Evolutionary conservation across 352 stramenopile genomes (phyloP).

Genomic region (Pythium diclinum): DNA sequence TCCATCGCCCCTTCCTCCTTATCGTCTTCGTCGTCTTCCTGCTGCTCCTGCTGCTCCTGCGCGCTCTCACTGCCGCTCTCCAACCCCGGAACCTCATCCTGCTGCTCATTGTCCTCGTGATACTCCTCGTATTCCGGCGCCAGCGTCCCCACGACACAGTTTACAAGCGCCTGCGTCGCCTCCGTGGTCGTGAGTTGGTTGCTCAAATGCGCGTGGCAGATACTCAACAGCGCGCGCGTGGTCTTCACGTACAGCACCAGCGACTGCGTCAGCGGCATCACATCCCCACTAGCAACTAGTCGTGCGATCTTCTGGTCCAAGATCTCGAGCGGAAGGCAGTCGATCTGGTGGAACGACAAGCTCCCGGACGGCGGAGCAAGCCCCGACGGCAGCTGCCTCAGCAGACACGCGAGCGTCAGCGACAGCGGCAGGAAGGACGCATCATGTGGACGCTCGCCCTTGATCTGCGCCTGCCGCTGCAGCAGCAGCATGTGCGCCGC

Average conservation of each 20-base stretch:
- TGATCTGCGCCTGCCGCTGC: conserved; percentile 44
- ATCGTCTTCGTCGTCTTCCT: not conserved
- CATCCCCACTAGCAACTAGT: conserved; percentile 1
- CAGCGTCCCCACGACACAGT: conserved; percentile 19
- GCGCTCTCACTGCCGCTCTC: not conserved
- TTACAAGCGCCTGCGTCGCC: conserved; percentile 32
- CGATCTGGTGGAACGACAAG: conserved; percentile 43
- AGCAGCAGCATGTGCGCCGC: conserved; percentile 46
- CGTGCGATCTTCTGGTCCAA: conserved; percentile 31
- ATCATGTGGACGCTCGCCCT: conserved; percentile 37
- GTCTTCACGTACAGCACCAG: conserved; percentile 43
- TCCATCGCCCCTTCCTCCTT: not conserved
- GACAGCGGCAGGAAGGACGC: conserved; percentile 51
- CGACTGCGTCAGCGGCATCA: conserved; percentile 27
- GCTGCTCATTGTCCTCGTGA: not conserved
- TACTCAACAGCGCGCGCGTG: conserved; percentile 32
- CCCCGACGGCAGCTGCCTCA: conserved; percentile 41
- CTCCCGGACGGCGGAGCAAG: conserved; percentile 34
- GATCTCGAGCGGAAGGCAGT: conserved; percentile 32
- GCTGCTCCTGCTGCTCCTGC: not conserved
- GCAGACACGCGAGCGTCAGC: conserved; percentile 42
- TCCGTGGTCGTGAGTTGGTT: conserved; percentile 30
- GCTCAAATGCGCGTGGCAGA: conserved; percentile 45
- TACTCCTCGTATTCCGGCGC: not conserved
- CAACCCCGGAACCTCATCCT: not conserved